A percentile compares a stretch with the other conserved stretches of the same genome.
phyloP scores from a whole-genome alignment of 345 rosid species.

The Citrus medica region DNA sequence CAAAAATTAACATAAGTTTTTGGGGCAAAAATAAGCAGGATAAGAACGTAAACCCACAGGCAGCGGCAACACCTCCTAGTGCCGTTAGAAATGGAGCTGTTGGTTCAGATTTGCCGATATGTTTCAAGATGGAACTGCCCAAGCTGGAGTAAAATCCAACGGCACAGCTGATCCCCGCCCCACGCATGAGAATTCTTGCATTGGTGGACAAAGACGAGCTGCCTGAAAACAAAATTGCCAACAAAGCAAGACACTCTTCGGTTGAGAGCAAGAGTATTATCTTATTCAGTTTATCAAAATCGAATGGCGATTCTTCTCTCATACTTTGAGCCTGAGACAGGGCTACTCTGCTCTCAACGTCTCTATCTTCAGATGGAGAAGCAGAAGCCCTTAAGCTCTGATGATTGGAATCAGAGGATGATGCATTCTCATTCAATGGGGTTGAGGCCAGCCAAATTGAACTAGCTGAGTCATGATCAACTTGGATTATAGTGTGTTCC shows the following conservation, averaged over 20 bases:
- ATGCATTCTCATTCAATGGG: neutral
- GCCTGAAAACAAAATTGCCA: neutral
- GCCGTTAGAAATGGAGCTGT: neutral
- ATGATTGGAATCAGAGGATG: neutral
- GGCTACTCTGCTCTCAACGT: too few species aligned
- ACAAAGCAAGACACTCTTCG: neutral
- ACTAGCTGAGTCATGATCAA: neutral
- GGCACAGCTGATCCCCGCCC: neutral
- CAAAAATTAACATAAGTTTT: neutral
- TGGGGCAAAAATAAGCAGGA: neutral
- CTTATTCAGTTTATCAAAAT: neutral
- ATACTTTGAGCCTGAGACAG: too few species aligned
- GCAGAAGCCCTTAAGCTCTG: neutral
- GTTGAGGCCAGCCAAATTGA: neutral
- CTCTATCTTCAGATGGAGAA: neutral
- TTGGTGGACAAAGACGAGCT: neutral
- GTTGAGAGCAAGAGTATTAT: neutral
- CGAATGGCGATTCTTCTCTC: neutral
- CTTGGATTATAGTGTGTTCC: neutral
- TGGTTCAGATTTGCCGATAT: neutral
- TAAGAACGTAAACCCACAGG: neutral
- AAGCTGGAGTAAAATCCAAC: neutral
- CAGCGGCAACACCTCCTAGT: neutral
- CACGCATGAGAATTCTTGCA: neutral
- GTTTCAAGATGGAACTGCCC: neutral